phyloP scores from a whole-genome alignment of 257 asterid species.

The Nicotiana noctiflora region DNA sequence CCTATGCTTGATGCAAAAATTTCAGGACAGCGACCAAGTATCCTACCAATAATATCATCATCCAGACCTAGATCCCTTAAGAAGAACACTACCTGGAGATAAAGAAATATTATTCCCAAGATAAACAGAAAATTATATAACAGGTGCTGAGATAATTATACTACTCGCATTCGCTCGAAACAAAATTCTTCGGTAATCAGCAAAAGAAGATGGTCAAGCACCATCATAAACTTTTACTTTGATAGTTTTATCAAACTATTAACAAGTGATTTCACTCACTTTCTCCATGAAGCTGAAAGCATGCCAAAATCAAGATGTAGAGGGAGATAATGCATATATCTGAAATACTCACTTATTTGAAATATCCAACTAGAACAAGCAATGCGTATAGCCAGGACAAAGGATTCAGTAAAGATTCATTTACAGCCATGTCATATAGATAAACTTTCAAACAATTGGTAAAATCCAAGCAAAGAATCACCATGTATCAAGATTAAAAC shows the following conservation, averaged over 20 bases:
- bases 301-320: conserved; percentile 4
- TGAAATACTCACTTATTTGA: background rate
- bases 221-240: background rate
- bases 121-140: background rate
- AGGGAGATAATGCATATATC: background rate
- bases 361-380: background rate
- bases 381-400: background rate
- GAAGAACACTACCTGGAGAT: conserved; percentile 60
- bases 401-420: background rate
- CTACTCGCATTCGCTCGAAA: background rate
- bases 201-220: background rate
- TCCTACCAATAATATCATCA: conserved; percentile 53
- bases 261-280: background rate
- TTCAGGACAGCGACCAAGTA: conserved; percentile 83
- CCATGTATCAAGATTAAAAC: background rate
- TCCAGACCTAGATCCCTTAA: conserved; percentile 68
- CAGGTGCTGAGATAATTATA: conserved; percentile 5
- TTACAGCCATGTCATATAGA: background rate
- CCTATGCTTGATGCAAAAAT: conserved; percentile 61
- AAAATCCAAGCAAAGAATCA: background rate
- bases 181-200: background rate
- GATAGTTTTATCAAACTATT: background rate
- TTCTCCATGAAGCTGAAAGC: background rate
- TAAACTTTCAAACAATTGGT: conserved; percentile 1
- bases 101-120: background rate